phyloP scores from a whole-genome alignment of 805 yeast species.

The Yamadazyma sp. region DNA sequence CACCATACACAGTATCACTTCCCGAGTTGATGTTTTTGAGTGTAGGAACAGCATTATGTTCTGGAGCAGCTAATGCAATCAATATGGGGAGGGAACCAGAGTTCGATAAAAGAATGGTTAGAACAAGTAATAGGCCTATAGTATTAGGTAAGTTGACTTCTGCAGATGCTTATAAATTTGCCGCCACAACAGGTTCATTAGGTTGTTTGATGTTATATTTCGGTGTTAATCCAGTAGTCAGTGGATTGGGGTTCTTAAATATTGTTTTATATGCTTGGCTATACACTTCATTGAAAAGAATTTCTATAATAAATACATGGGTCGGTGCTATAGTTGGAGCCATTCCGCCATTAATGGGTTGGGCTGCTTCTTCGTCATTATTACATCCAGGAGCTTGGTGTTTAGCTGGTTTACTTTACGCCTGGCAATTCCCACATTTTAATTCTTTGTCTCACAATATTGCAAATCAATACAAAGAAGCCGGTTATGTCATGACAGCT shows the following conservation, averaged over 20 bases:
- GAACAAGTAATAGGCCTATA: slow-evolving; percentile 88
- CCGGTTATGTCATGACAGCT: slow-evolving; percentile 98
- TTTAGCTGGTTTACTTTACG: slow-evolving; percentile 81
- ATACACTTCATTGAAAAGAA: slow-evolving; percentile 86
- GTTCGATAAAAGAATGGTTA: slow-evolving; percentile 79
- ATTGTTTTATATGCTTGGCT: slow-evolving; percentile 84
- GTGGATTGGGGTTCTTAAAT: slow-evolving; percentile 74
- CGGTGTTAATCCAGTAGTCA: slow-evolving; percentile 87
- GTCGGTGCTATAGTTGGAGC: slow-evolving; percentile 99
- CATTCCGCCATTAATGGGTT: slow-evolving; percentile 97
- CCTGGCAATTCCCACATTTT: slow-evolving; percentile 99
- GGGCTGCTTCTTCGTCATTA: slow-evolving; percentile 84
- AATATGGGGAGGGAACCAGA: slow-evolving; percentile 96
- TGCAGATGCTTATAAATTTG: slow-evolving; percentile 75
- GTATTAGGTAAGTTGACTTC: slow-evolving; percentile 80
- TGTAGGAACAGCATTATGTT: slow-evolving; percentile 79
- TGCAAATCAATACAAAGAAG: slow-evolving; percentile 80
- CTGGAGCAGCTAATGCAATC: slow-evolving; percentile 94
- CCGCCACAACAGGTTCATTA: slow-evolving; percentile 64
- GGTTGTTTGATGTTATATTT: slow-evolving; percentile 67
- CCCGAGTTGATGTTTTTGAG: slow-evolving; percentile 70
- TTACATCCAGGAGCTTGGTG: slow-evolving; percentile 94
- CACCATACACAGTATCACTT: slow-evolving; percentile 78
- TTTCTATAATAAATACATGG: slow-evolving; percentile 90
- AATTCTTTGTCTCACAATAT: slow-evolving; percentile 87